Percentiles rank a stretch among this genome's conserved stretches.
These are phyloP conservation scores for Zhuliangozyma parablackwelliae DNA, from an alignment of 1,139 yeast species.

Conservation along the genomic window DNA sequence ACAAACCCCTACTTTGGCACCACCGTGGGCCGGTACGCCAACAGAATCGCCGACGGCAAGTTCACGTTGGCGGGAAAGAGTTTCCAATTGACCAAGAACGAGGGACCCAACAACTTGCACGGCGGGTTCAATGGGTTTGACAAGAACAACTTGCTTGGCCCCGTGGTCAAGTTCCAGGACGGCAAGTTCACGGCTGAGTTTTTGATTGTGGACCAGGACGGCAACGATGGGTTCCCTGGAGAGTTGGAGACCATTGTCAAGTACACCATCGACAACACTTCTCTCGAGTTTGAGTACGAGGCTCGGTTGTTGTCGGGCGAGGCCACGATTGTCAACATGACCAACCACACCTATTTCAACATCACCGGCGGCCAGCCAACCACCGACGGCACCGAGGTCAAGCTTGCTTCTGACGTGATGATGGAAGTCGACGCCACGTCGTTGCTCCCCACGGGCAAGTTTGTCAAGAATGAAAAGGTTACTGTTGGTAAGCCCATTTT, in stretches of 20 bases:
- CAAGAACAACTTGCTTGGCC: conserved; percentile 46
- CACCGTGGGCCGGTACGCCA: conserved; percentile 62
- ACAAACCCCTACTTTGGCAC: conserved; percentile 56
- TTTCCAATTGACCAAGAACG: conserved; percentile 41
- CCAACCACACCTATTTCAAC: conserved; percentile 65
- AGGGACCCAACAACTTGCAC: conserved; percentile 40
- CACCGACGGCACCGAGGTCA: conserved; percentile 33
- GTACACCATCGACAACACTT: conserved; percentile 31
- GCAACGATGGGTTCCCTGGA: conserved; percentile 55
- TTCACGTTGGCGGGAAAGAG: conserved; percentile 38
- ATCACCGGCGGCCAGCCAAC: conserved; percentile 22
- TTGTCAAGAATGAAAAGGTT: conserved; percentile 16
- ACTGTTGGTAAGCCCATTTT: conserved; percentile 22
- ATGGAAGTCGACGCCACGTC: conserved; percentile 36
- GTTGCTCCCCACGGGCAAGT: conserved; percentile 50
- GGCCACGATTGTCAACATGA: conserved; percentile 53
- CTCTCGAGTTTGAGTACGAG: conserved; percentile 44
- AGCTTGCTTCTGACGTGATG: conserved; percentile 21
- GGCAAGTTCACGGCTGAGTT: conserved; percentile 36
- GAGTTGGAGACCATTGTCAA: conserved; percentile 39
- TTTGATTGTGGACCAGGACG: conserved; percentile 39
- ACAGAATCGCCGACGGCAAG: conserved; percentile 49
- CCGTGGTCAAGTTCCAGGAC: conserved; percentile 35
- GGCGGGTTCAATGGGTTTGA: conserved; percentile 55
- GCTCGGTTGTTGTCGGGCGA: conserved; percentile 35